Percentiles rank a stretch among this genome's conserved stretches.
phyloP scores from a whole-genome alignment of 805 yeast genomes.

The Hanseniaspora osmophila region DNA sequence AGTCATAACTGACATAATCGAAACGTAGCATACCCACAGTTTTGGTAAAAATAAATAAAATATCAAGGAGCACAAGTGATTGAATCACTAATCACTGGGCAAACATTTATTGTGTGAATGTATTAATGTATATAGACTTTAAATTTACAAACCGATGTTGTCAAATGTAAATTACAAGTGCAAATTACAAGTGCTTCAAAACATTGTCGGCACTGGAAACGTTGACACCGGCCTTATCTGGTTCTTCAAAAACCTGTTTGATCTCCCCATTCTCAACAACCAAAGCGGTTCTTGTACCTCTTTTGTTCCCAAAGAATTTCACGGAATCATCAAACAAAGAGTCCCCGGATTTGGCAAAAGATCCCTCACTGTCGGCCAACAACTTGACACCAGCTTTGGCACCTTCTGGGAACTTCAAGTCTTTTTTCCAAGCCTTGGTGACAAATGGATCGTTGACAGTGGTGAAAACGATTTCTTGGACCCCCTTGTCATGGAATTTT shows the following conservation, averaged over 20 bases:
- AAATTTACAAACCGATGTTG: too few relatives aligned
- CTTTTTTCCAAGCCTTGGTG: slow-evolving; percentile 62
- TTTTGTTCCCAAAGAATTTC: slow-evolving; percentile 57
- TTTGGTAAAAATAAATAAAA: too few relatives aligned
- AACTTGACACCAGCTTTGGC: slow-evolving; percentile 28
- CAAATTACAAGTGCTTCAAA: slow-evolving; percentile 14
- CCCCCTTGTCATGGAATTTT: slow-evolving; percentile 53
- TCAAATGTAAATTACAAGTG: too few relatives aligned
- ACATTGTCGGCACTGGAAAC: slow-evolving; percentile 30
- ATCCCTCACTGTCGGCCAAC: slow-evolving; percentile 71
- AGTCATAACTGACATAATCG: too few relatives aligned
- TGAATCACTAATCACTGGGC: too few relatives aligned
- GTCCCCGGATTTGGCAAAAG: slow-evolving; percentile 51
- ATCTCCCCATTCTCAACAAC: slow-evolving; percentile 67
- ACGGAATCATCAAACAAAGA: slow-evolving; percentile 56
- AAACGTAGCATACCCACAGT: too few relatives aligned
- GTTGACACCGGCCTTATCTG: slow-evolving; percentile 61
- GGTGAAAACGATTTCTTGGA: slow-evolving; percentile 44
- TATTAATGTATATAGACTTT: too few relatives aligned
- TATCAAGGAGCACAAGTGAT: too few relatives aligned
- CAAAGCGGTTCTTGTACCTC: slow-evolving; percentile 66
- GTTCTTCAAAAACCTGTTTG: slow-evolving; percentile 54
- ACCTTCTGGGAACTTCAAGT: slow-evolving; percentile 21
- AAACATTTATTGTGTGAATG: too few relatives aligned
- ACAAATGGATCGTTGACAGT: slow-evolving; percentile 84